Conservation (phyloP, 345 rosid genomes). For the Bruguiera parviflora region DNA sequence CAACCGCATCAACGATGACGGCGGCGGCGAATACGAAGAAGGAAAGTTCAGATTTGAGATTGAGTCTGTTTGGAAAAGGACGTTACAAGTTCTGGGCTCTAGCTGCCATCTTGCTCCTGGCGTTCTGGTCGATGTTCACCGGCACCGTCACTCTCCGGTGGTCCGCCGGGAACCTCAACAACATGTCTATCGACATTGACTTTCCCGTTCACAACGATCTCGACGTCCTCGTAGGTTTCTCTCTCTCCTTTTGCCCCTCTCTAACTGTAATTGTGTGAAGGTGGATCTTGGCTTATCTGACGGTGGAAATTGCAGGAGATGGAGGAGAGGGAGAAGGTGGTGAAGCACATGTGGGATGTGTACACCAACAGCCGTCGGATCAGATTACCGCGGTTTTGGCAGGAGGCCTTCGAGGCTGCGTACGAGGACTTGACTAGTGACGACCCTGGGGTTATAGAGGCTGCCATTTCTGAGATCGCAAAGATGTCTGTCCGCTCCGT, state of each 20-base stretch:
- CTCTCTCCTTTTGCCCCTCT: neutral
- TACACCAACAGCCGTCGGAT: constrained; percentile 64
- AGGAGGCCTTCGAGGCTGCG: constrained; percentile 77
- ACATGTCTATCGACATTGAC: constrained; percentile 46
- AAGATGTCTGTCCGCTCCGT: constrained; percentile 61
- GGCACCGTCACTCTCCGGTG: constrained; percentile 77
- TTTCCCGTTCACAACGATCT: constrained; percentile 48
- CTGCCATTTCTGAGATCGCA: constrained; percentile 66
- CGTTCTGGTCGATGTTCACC: constrained; percentile 80
- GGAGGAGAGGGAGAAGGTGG: constrained; percentile 85
- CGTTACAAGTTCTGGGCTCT: constrained; percentile 78
- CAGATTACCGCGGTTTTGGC: constrained; percentile 72
- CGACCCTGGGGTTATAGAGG: constrained; percentile 52
- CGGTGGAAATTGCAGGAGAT: constrained; percentile 46
- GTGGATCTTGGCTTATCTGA: constrained; percentile 5
- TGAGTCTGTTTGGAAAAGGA: constrained; percentile 47
- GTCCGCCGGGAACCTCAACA: constrained; percentile 67
- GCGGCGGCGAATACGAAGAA: constrained; percentile 30
- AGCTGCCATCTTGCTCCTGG: constrained; percentile 60
- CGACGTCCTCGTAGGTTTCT: constrained; percentile 56
- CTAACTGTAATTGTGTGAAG: neutral
- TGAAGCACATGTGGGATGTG: constrained; percentile 85
- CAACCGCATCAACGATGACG: constrained; percentile 23
- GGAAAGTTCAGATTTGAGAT: constrained; percentile 41
- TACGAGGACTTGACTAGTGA: constrained; percentile 74